Conservation (phyloP, 31 red algal species). For the Porphyra umbilicalis region DNA sequence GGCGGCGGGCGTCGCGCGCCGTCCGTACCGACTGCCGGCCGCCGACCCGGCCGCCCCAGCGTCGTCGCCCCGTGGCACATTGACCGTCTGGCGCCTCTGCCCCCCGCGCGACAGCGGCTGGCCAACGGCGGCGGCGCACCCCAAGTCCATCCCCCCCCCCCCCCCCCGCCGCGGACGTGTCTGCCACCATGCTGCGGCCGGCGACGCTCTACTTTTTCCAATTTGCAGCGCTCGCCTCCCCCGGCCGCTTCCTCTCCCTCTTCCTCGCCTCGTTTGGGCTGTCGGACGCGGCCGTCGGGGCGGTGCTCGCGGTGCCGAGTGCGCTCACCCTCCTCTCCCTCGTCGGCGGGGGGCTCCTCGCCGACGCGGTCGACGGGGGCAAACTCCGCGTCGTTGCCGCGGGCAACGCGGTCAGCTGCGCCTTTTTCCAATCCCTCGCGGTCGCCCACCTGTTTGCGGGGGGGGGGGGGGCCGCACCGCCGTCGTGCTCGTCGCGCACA, state of each 20-base stretch:
- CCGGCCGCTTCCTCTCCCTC: constrained; percentile 49
- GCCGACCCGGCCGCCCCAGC: no score
- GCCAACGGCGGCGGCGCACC: no score
- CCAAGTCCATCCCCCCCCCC: neutral
- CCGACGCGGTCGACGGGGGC: constrained; percentile 1
- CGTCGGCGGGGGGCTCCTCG: constrained; percentile 13
- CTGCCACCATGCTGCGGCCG: neutral
- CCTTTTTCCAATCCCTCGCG: neutral
- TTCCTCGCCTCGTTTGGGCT: constrained; percentile 25
- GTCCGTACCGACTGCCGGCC: no score
- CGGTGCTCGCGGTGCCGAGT: constrained; percentile 17
- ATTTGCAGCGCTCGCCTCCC: constrained; percentile 30
- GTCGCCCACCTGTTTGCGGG: neutral
- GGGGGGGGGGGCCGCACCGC: neutral
- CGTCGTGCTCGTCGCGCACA: neutral
- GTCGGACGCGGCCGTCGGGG: constrained; percentile 15
- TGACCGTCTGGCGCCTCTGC: no score
- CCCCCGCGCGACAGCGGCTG: no score
- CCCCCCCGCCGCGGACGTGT: no score
- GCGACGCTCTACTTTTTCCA: constrained; percentile 28
- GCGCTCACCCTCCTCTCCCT: constrained; percentile 11
- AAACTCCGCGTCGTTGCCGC: constrained; percentile 1
- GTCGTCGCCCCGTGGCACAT: no score
- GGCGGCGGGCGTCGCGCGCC: no score
- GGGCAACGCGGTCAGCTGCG: neutral